Evolutionary conservation across 106 monocot genomes (phyloP).

Genomic region (Apostasia shenzhenica): DNA sequence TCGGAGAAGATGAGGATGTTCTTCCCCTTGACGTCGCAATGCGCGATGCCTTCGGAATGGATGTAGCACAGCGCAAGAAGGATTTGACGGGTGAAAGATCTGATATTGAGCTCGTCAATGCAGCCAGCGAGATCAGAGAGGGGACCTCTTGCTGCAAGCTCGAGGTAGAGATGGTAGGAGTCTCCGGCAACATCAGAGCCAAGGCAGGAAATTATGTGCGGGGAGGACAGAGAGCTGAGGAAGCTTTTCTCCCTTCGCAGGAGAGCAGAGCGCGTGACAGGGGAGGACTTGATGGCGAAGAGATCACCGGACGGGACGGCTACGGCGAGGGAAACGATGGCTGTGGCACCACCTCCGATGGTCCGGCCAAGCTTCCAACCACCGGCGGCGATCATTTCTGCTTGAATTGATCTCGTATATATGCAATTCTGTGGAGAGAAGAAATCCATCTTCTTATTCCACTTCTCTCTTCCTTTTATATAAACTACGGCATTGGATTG

Average conservation of each 20-base stretch:
- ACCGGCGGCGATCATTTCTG: neutral
- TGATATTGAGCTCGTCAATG: constrained; percentile 2
- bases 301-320: neutral
- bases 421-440: too few relatives aligned
- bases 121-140: neutral
- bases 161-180: constrained; percentile 7
- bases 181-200: neutral
- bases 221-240: neutral
- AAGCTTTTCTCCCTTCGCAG: constrained; percentile 7
- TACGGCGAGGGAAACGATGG: constrained; percentile 1
- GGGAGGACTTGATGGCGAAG: constrained; percentile 11
- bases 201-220: constrained; percentile 2
- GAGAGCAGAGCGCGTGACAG: neutral
- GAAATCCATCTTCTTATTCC: too few relatives aligned
- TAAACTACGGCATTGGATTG: too few relatives aligned
- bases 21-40: constrained; percentile 13
- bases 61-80: constrained; percentile 7
- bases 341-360: constrained; percentile 2
- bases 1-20: constrained; percentile 5
- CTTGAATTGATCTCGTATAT: too few relatives aligned
- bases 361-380: neutral
- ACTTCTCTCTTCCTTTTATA: too few relatives aligned
- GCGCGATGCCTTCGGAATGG: neutral
- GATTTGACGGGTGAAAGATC: constrained; percentile 10
- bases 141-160: neutral